Evolutionary conservation across 441 rosid species (phyloP), one percentile per base, ranked within the genome.

Genomic region (Melastoma candidum): DNA sequence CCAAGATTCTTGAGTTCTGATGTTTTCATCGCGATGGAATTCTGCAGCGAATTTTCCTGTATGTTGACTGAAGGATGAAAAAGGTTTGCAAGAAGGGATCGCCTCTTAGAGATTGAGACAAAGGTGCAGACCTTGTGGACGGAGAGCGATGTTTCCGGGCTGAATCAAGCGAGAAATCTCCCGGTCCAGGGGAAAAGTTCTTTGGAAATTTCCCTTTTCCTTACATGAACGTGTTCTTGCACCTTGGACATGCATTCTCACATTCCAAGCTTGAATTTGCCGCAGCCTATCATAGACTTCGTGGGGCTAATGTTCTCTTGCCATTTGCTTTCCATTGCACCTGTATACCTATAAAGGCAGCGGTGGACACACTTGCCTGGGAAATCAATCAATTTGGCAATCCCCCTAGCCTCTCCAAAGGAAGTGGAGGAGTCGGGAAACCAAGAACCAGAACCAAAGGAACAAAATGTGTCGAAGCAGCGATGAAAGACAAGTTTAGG

Each of bases 341-440:
- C 22, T 92, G 97, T 50, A 90, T 90, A 95, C 97, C 96, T 1
- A 87, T 90, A 44, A 90, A 90, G 77, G 97, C 97, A 41, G 80
- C 95, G 1, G 97, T 96, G 2, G 97, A 85, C 74, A 90, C 87
- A 58, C 88, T 90, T 58, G 68, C 70, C 6, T 70, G 93, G n/a
- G 98, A 90, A 72, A 79, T 85, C 22, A 44, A 81, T 26, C 65
- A 57, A 66, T 90, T 74, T 47, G 98, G 98, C 12, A 45, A 85
- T 47, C 98, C 96, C 26, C 96, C 95, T 0, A n/a, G 68, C 71
- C 2, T 87, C 87, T 41, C 26, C 63, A 46, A 61, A 61, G 26
- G 71, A 75, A 47, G 77, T n/a, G 22, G 83, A 69, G 58, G 73
- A 68, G 53, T 67, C 60, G 8, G 65, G 14, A 13, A 62, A 53